Base-by-base conservation (phyloP, 805 yeast genomes). In the Candida piceae region DNA sequence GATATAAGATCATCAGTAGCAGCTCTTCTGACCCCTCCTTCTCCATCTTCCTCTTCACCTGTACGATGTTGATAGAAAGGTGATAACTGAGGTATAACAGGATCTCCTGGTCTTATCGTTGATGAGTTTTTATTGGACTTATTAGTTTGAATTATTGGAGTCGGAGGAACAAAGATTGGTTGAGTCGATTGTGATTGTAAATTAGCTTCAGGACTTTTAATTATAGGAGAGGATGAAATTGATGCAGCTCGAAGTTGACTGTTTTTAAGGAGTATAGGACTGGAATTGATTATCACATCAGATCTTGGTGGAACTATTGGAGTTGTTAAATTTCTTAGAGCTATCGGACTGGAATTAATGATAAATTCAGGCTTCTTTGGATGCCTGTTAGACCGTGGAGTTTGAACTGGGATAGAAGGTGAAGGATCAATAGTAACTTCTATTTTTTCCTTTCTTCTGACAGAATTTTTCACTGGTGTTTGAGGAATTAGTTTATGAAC, bases 31-130 rank as follows among this genome's bases (percentile, higher is more conserved):
- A 3, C 22, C 5, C n/a, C 34, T 5, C 20, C 25, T 16, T 29
- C 24, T 13, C 16, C 16, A 23, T 22, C 19, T 6, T 26, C 31
- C 13, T 16, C 4, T 10, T 27, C 24, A 5, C 11, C 18, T 5
- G 18, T 18, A 13, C 28, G 33, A 29, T 40, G 49, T 12, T 50
- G 53, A 38, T 46, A 64, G 39, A 63, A 63, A 6, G 72, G 72
- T 1, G 72, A 68, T 16, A 58, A 58, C 29, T 42, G 47, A 4
- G 60, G 46, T 0, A 61, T 39, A 2, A 63, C 53, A 1, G 63
- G 64, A n/a, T 60, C 66, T 4, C 72, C 51, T 7, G 49, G 50
- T 67, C 27, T 41, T 22, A 46, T 4, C 9, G 55, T 53, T 3
- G 56, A 51, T n/a, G 53, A 49, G n/a, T 38, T 49, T 37, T 26